These are phyloP conservation scores for Cyanidioschyzon merolae DNA, from an alignment of 23 red algal genomes.

Conservation along the genomic window DNA sequence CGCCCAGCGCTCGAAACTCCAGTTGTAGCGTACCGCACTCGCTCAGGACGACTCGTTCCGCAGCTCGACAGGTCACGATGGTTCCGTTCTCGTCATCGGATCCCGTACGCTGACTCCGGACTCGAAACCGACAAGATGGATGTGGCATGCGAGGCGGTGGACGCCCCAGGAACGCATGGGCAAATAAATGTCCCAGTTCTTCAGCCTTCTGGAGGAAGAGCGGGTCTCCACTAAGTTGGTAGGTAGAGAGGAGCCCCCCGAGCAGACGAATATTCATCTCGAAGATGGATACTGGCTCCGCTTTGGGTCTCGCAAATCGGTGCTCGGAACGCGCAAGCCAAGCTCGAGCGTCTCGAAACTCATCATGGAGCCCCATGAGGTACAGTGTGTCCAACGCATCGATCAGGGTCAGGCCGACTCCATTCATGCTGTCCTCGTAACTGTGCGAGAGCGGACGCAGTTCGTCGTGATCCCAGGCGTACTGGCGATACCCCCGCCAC, in stretches of 20 bases:
- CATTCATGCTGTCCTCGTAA: conserved; percentile 26
- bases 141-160: conserved; percentile 3
- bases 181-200: conserved; percentile 32
- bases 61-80: neutral
- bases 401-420: conserved; percentile 38
- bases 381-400: conserved; percentile 62
- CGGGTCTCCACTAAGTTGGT: conserved; percentile 31
- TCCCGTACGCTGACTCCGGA: neutral
- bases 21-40: conserved; percentile 11
- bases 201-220: conserved; percentile 37
- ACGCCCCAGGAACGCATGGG: conserved; percentile 17
- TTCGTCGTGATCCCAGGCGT: conserved; percentile 47
- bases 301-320: conserved; percentile 1
- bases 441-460: conserved; percentile 30
- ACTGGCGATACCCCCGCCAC: conserved; percentile 38
- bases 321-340: conserved; percentile 35
- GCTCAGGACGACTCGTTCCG: neutral
- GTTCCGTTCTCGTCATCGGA: neutral
- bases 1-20: conserved; percentile 4
- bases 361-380: conserved; percentile 34
- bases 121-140: neutral
- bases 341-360: conserved; percentile 33
- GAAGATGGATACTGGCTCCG: conserved; percentile 25
- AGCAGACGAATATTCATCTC: conserved; percentile 52
- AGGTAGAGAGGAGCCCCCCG: conserved; percentile 40